Base-by-base conservation (phyloP, 225 moss, liverwort and hornwort species). In the Rhytidiadelphus loreus region DNA sequence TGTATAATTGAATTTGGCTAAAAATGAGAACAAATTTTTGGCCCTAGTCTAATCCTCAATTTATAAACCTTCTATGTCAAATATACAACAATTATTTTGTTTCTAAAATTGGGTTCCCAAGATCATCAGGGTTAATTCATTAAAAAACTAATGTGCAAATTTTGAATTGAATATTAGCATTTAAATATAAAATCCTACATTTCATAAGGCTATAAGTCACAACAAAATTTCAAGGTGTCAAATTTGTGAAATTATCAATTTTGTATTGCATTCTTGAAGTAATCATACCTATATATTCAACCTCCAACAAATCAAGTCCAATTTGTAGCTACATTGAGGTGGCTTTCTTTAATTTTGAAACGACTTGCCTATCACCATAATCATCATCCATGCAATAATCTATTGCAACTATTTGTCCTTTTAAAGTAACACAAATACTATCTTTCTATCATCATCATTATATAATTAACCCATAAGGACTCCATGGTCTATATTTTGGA, bases 291-390 rank as follows among this genome's bases (percentile, higher is more conserved):
- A 30, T 1, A 48, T 30, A 46, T 17, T 73, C 4, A 30, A 0
- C 17, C 7, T 1, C 8, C 7, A 74, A 48, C 19, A 46, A 73
- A 73, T 73, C 48, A 73, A 48, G 12, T 73, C 19, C 2, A 73
- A 73, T 73, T 73, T 46, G 2, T 48, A 30, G 11, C 3, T 0
- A 16, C 20, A 32, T 32, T 30, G 32, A 48, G 0, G 4, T 48
- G 12, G 4, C 2, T 74, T 20, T 20, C 1, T 4, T 74, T 32
- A 74, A 48, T 3, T 7, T 48, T 74, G 48, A 32, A 74, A 74
- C 1, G 0, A 74, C 7, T 48, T 0, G 2, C 2, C 12, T 32
- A 48, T 20, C 3, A 74, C 8, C 2, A 74, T 48, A 48, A 12
- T 74, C 8, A 48, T 20, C 19, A 48, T 48, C 4, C 11, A 48